Base-by-base conservation (phyloP, 148 eudicot species). In the Vaccinium darrowii region DNA sequence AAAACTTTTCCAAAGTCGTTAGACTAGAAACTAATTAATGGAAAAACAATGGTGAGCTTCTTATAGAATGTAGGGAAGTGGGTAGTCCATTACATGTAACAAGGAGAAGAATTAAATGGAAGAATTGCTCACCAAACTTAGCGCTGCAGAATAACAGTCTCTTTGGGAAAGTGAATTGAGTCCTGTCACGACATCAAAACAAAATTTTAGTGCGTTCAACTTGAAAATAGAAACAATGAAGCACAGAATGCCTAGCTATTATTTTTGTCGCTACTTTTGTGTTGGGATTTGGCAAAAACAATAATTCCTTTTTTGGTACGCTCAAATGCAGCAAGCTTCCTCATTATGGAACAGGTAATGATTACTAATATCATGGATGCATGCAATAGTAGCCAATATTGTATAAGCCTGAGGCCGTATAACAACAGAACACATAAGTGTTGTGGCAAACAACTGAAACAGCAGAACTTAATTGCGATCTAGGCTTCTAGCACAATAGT, bases 61-160 rank as follows among this genome's bases (percentile, higher is more conserved):
- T 2, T 30, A 79, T 30, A 21, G 10, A 11, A 76, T 79, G 52
- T 39, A 30, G 52, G 79, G 23, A 50, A 50, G 52, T 9, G 6
- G 52, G 52, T 56, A 53, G 53, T 54, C 54, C 53, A 60, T 15
- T 47, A 65, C 25, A 50, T 23, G 33, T 14, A 5, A 84, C 47
- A 76, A 19, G 79, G 50, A 52, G 8, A 79, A 43, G 36, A 63
- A 33, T 50, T 11, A 23, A 54, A 67, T 56, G 19, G 79, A 47
- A 9, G n/a, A 75, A 78, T 82, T 78, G 69, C 90, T 83, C 84
- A 87, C 87, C 90, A 79, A 83, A 83, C 87, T 89, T 87, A 58
- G 90, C 90, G 10, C 79, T 82, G 84, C 87, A 79, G 69, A 77
- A 76, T 77, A 90, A 76, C 54, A 88, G 23, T 79, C 84, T 85